These are phyloP conservation scores for Fusarium hostae DNA, from an alignment of 2,329 filamentous ascomycete genomes.

Conservation along the genomic window DNA sequence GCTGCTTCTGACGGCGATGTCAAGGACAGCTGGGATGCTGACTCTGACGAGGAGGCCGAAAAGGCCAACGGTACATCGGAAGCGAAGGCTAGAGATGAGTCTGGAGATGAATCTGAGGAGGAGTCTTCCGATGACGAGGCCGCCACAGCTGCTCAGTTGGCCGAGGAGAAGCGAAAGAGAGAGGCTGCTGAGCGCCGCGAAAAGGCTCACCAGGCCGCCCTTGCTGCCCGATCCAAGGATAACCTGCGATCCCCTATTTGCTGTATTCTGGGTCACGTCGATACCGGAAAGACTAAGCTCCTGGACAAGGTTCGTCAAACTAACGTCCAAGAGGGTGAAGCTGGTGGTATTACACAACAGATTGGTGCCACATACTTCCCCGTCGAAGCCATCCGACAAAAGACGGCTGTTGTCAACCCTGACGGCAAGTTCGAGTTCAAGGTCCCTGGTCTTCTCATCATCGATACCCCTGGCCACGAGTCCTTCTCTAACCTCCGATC, in stretches of 20 bases:
- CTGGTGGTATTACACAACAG: constrained; percentile 98
- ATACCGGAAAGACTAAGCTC: constrained; percentile 99
- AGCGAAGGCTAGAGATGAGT: constrained; percentile 42
- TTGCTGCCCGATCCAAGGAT: constrained; percentile 91
- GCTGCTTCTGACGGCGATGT: constrained; percentile 81
- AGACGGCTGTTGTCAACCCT: constrained; percentile 92
- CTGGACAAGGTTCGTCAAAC: constrained; percentile 98
- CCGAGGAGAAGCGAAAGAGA: constrained; percentile 81
- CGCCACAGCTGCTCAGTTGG: constrained; percentile 76
- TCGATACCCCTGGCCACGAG: constrained; percentile 99
- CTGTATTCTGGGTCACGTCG: constrained; percentile 99
- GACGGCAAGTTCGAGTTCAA: constrained; percentile 95
- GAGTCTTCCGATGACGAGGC: constrained; percentile 77
- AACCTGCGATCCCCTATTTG: constrained; percentile 97
- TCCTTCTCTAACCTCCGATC: constrained; percentile 99
- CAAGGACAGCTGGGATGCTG: constrained; percentile 96
- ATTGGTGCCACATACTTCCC: constrained; percentile 99
- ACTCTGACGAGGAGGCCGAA: constrained; percentile 75
- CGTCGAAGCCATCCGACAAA: constrained; percentile 89
- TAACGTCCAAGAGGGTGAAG: constrained; percentile 98
- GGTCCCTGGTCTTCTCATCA: constrained; percentile 94
- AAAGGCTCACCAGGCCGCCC: constrained; percentile 89
- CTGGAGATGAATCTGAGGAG: constrained; percentile 69
- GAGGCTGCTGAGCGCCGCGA: constrained; percentile 90
- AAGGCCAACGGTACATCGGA: constrained; percentile 64